phyloP scores from a whole-genome alignment of 169 alveolate species.

The Toxoplasma gondii region DNA sequence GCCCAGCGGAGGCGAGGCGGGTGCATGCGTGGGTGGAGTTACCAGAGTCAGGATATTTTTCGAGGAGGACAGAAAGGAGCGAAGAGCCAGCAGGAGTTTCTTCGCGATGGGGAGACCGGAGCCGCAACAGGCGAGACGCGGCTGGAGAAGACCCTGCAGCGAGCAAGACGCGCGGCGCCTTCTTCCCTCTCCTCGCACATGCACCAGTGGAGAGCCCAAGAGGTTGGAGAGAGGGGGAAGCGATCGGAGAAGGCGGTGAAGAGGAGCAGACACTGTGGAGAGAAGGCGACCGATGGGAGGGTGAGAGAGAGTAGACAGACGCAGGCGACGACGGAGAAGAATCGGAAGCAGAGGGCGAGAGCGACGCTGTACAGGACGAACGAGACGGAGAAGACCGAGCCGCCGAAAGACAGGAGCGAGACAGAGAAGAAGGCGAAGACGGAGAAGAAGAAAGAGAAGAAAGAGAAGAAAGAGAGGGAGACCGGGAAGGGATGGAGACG shows the following conservation, averaged over 20 bases:
- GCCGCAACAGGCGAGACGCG: not conserved
- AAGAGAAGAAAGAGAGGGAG: not conserved
- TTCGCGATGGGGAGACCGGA: not conserved
- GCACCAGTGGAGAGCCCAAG: not conserved
- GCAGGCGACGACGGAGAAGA: not conserved
- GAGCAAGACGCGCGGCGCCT: not conserved
- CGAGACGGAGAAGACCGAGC: not conserved
- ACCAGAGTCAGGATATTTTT: not conserved
- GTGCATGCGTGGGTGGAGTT: conserved; percentile 1
- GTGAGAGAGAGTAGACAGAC: not conserved
- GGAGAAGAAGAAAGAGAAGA: not conserved
- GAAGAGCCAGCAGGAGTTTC: not conserved
- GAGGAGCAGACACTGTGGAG: not conserved
- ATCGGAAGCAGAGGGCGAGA: no score
- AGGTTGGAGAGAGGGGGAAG: not conserved
- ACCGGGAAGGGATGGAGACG: not conserved
- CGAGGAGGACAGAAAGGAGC: not conserved
- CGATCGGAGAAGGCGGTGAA: not conserved
- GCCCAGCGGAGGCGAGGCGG: not conserved
- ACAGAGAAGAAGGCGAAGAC: not conserved
- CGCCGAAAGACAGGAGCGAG: not conserved
- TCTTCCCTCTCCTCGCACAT: not conserved
- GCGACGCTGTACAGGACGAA: no score
- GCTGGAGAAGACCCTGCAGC: not conserved
- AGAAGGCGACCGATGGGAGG: not conserved